Base-by-base conservation (phyloP, 805 yeast genomes). In the Diddensiella caesifluorescens region DNA sequence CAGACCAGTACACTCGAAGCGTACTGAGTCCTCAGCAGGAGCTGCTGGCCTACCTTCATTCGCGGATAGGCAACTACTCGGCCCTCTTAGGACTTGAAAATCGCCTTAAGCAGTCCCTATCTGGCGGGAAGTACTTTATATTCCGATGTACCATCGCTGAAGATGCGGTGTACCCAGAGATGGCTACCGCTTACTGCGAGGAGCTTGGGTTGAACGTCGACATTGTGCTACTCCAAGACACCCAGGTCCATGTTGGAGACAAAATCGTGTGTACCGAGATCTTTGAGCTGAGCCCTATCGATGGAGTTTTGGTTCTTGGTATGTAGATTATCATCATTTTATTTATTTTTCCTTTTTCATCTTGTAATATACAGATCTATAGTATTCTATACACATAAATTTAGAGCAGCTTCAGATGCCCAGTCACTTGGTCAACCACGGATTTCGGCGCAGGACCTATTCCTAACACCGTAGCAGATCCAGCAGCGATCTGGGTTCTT, bases 391-490 rank as follows among this genome's bases (percentile, higher is more conserved):
- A n/a, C n/a, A n/a, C n/a, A n/a, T 29, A 10, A 7, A 32, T 32
- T 34, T 22, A 34, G 9, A 18, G 16, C 16, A 90, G 67, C 59
- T 82, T 85, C 53, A 90, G 69, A 20, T 73, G 80, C 12, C 85
- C 81, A 1, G 97, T 89, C 41, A 90, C 77, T 57, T 80, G 77
- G 60, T 92, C 96, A 46, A 90, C 62, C 0, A 81, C 78, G 0
- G 71, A 52, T 35, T 57, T 85, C 18, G 97, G 97, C 15, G 96
- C 97, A 1, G 99, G 99, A 0, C 99, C 99, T 21, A 92, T 60
- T 1, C 97, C 98, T n/a, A 92, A 65, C 1, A 92, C 97, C 0
- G 98, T 92, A 2, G 95, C 94, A 45, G 92, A 80, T 1, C 97
- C 97, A 4, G 95, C 83, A n/a, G 86, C 95, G 38, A 92, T 78